Percentiles rank a stretch among this genome's conserved stretches.
Conservation (phyloP, 495 filamentous ascomycete species). For the Astrocystis sublimbata region DNA sequence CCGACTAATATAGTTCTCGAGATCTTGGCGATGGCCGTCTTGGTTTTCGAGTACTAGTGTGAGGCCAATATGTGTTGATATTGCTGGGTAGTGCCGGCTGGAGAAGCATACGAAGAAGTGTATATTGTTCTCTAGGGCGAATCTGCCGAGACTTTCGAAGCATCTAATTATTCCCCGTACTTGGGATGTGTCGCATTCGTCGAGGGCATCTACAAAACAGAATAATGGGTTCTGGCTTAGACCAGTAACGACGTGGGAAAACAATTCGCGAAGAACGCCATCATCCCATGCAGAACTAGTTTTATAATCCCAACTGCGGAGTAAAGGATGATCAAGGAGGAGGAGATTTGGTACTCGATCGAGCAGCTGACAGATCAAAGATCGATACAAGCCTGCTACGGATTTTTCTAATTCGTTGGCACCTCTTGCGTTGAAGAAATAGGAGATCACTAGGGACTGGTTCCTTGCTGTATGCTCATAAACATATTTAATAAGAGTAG, state of each 20-base stretch:
- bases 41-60: constrained; percentile 17
- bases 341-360: constrained; percentile 28
- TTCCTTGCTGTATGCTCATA: constrained; percentile 26
- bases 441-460: constrained; percentile 35
- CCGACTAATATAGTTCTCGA: constrained; percentile 2
- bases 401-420: neutral
- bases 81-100: constrained; percentile 39
- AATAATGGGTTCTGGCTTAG: constrained; percentile 25
- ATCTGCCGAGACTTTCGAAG: constrained; percentile 34
- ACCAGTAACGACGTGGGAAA: constrained; percentile 27
- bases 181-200: constrained; percentile 42
- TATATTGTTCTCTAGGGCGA: constrained; percentile 2
- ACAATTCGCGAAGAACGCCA: constrained; percentile 30
- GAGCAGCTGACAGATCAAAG: constrained; percentile 43
- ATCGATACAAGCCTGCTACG: constrained; percentile 51
- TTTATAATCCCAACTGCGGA: neutral
- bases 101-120: constrained; percentile 35
- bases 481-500: constrained; percentile 53
- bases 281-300: constrained; percentile 6
- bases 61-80: constrained; percentile 20
- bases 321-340: constrained; percentile 24
- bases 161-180: constrained; percentile 38
- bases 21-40: constrained; percentile 3
- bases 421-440: constrained; percentile 56
- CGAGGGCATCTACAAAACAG: constrained; percentile 48